Conservation (phyloP, 2,329 filamentous ascomycete species). For the Verticillium isaacii region DNA sequence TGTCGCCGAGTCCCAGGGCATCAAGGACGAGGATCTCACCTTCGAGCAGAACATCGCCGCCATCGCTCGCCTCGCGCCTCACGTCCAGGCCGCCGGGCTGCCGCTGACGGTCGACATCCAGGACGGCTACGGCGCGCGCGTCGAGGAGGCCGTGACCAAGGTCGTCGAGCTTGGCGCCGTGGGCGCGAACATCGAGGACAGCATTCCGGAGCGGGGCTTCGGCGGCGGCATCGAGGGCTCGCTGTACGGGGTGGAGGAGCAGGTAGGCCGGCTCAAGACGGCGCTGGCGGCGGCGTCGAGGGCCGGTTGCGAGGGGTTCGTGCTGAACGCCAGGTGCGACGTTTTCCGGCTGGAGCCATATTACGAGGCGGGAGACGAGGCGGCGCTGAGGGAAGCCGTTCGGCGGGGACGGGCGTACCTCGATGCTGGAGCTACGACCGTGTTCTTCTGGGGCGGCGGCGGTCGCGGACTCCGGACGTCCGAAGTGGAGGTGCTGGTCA, state of each 20-base stretch:
- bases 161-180: constrained; percentile 47
- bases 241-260: constrained; percentile 35
- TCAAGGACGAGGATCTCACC: constrained; percentile 43
- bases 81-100: constrained; percentile 32
- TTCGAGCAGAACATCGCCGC: constrained; percentile 45
- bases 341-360: constrained; percentile 33
- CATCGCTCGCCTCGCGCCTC: constrained; percentile 36
- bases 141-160: constrained; percentile 37
- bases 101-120: constrained; percentile 55
- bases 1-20: constrained; percentile 38
- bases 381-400: constrained; percentile 41
- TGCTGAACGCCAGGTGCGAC: constrained; percentile 55
- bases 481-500: constrained; percentile 42
- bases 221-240: constrained; percentile 21
- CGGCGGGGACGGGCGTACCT: constrained; percentile 51
- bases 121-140: constrained; percentile 49
- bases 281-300: constrained; percentile 37
- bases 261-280: constrained; percentile 39
- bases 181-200: constrained; percentile 57
- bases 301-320: constrained; percentile 48
- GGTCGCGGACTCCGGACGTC: constrained; percentile 34
- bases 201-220: constrained; percentile 28
- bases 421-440: constrained; percentile 51
- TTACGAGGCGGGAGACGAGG: constrained; percentile 22
- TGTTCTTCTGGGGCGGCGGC: constrained; percentile 56